phyloP scores from a whole-genome alignment of 352 stramenopile species.

The Phytophthora sansomeana region DNA sequence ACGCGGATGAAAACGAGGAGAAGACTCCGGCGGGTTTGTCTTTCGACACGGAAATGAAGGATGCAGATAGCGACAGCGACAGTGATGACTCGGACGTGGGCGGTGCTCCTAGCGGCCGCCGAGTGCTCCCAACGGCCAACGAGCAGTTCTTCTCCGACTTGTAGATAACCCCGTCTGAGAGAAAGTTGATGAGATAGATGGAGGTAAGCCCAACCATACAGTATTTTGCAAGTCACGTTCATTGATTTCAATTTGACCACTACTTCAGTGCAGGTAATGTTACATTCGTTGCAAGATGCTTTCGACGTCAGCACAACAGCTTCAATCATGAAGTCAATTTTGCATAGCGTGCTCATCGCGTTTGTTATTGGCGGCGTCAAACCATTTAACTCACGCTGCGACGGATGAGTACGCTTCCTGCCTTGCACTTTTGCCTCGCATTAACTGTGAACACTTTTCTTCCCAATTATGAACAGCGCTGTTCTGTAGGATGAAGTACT shows the following conservation, averaged over 20 bases:
- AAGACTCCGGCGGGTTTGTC: conserved; percentile 38
- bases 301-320: too few species aligned
- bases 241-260: not conserved
- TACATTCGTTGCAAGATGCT: too few species aligned
- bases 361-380: too few species aligned
- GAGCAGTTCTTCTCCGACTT: conserved; percentile 89
- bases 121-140: conserved; percentile 68
- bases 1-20: conserved; percentile 65
- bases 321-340: too few species aligned
- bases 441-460: too few species aligned
- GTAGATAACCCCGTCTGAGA: conserved; percentile 34
- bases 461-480: too few species aligned
- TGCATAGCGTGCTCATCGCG: too few species aligned
- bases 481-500: too few species aligned
- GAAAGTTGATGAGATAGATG: conserved; percentile 34
- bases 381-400: too few species aligned
- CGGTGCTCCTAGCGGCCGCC: conserved; percentile 42
- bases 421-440: too few species aligned
- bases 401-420: too few species aligned
- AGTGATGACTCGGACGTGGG: conserved; percentile 70
- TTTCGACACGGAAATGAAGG: conserved; percentile 86
- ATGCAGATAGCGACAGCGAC: conserved; percentile 80
- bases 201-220: conserved; percentile 31
- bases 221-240: conserved; percentile 27
- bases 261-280: too few species aligned